phyloP scores from a whole-genome alignment of 2,329 filamentous ascomycete genomes.

The Blastomyces gilchristii region DNA sequence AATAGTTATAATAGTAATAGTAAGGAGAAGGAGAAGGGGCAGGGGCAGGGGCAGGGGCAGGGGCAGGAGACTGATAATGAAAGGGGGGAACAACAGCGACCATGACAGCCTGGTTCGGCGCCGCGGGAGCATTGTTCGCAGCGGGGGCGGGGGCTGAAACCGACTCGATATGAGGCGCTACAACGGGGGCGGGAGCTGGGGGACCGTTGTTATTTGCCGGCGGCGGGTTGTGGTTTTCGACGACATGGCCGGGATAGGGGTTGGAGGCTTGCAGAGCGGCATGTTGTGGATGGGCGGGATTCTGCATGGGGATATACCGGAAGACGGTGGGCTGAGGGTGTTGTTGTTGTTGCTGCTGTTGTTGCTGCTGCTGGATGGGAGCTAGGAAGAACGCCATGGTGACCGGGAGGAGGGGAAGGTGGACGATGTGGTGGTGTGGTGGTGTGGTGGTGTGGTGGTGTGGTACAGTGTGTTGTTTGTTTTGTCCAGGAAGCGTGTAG shows the following conservation, averaged over 20 bases:
- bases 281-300: not conserved
- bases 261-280: not conserved
- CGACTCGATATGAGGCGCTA: not conserved
- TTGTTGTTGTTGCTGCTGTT: not conserved
- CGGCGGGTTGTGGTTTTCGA: not conserved
- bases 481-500: not conserved
- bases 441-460: not conserved
- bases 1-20: not conserved
- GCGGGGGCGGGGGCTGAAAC: not conserved
- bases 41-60: not conserved
- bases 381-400: not conserved
- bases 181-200: too few species aligned
- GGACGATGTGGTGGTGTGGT: not conserved
- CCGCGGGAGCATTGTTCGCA: not conserved
- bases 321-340: not conserved
- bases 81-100: not conserved
- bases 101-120: constrained; percentile 5
- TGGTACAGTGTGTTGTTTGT: too few species aligned
- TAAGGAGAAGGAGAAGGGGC: not conserved
- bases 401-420: not conserved
- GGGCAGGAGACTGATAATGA: not conserved
- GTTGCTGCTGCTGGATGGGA: not conserved
- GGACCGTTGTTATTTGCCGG: not conserved
- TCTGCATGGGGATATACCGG: not conserved
- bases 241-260: not conserved